Conservation (phyloP, 192 early-diverging fungal species). For the Geosiphon pyriformis region DNA sequence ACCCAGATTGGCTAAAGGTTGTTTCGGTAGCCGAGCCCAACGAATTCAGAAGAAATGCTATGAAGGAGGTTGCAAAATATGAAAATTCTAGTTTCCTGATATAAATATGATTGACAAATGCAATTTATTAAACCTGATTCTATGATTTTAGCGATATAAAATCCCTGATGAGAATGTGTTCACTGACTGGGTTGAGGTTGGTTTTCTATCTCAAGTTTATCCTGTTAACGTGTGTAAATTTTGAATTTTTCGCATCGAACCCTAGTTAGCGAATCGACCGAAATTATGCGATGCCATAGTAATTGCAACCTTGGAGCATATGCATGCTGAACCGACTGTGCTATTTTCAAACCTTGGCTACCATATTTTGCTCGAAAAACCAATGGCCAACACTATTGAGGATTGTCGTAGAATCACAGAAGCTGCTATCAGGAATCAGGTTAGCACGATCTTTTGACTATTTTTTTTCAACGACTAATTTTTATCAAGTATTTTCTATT, state of each 20-base stretch:
- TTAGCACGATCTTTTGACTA: constrained; percentile 34
- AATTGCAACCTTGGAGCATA: constrained; percentile 44
- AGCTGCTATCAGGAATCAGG: constrained; percentile 36
- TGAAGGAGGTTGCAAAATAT: constrained; percentile 20
- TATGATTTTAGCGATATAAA: constrained; percentile 19
- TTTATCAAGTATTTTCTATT: constrained; percentile 3
- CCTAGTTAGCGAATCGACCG: constrained; percentile 33
- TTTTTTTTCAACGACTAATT: constrained; percentile 25
- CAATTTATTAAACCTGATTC: no score
- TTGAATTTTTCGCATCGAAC: no score
- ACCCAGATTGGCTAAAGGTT: constrained; percentile 40
- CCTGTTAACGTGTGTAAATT: no score
- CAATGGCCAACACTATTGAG: constrained; percentile 48
- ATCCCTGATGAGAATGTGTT: constrained; percentile 36
- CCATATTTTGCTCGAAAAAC: constrained; percentile 65
- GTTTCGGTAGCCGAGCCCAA: constrained; percentile 48
- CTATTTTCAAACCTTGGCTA: constrained; percentile 48
- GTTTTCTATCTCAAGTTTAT: no score
- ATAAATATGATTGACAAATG: no score
- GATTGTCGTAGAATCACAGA: constrained; percentile 47
- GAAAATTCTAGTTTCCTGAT: no score
- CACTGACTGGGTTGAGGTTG: constrained; percentile 33
- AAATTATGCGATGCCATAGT: constrained; percentile 45
- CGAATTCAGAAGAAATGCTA: constrained; percentile 26
- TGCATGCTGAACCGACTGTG: constrained; percentile 45